Evolutionary conservation across 352 stramenopile species (phyloP).

Genomic region (Globisporangium lucens): DNA sequence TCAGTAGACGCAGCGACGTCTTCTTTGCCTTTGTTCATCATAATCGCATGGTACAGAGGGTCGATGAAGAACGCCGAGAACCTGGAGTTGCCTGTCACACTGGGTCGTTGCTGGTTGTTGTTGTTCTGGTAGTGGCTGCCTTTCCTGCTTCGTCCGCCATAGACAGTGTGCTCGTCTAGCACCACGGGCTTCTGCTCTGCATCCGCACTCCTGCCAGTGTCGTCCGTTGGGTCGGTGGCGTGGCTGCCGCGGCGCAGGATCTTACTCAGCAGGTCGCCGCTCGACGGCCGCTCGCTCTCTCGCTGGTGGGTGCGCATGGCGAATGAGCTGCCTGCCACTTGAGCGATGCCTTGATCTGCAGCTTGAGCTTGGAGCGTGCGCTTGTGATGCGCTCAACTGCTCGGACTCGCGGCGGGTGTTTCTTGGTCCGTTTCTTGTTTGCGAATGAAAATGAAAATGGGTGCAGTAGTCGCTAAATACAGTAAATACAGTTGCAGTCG

Average conservation of each 20-base stretch:
- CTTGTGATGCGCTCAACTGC: not conserved
- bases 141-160: constrained; percentile 4
- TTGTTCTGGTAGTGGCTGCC: constrained; percentile 11
- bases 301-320: constrained; percentile 18
- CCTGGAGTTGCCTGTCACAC: constrained; percentile 11
- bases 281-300: constrained; percentile 18
- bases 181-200: not conserved
- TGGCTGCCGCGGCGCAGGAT: constrained; percentile 22
- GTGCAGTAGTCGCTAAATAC: not conserved
- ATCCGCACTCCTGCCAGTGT: not conserved
- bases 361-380: not conserved
- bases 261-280: constrained; percentile 22
- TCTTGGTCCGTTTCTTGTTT: constrained; percentile 12
- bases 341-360: not conserved
- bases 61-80: constrained; percentile 23
- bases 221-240: constrained; percentile 7
- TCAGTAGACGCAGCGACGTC: constrained; percentile 6
- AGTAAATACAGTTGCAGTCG: not conserved
- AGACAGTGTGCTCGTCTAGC: not conserved
- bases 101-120: constrained; percentile 17
- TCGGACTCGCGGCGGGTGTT: not conserved
- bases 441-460: not conserved
- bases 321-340: not conserved
- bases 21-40: constrained; percentile 17
- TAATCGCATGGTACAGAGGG: constrained; percentile 20